Evolutionary conservation across 257 asterid genomes (phyloP).

Genomic region (Jacaranda copaia): DNA sequence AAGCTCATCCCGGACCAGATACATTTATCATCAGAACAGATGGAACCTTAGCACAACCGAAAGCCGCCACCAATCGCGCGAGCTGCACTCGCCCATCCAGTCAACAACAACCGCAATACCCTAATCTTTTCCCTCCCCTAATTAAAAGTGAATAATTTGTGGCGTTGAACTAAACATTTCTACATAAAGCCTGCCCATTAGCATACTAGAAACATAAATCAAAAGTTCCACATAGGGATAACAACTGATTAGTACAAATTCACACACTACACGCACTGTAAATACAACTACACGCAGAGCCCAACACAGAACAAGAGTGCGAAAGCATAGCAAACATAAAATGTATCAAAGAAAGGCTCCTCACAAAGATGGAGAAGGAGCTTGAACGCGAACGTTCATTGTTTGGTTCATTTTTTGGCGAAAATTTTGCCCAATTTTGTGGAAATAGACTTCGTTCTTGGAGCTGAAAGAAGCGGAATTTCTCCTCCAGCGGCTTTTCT

Average conservation of each 20-base stretch:
- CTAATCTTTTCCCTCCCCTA: slow-evolving; percentile 9
- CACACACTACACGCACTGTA: background rate
- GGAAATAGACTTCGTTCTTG: background rate
- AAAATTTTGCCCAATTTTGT: background rate
- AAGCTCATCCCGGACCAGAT: background rate
- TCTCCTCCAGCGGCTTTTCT: background rate
- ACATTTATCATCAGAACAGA: background rate
- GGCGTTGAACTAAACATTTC: slow-evolving; percentile 15
- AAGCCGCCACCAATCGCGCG: background rate
- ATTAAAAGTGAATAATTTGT: slow-evolving; percentile 6
- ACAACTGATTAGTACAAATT: slow-evolving; percentile 5
- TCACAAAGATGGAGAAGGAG: slow-evolving; percentile 71
- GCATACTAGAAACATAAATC: background rate
- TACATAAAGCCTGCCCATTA: background rate
- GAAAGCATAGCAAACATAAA: background rate
- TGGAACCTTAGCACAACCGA: background rate
- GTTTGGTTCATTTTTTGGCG: slow-evolving; percentile 52
- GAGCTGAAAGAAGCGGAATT: background rate
- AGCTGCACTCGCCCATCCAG: background rate
- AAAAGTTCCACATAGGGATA: background rate
- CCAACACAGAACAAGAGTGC: background rate
- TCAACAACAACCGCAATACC: slow-evolving; percentile 28
- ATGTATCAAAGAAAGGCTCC: background rate
- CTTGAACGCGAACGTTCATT: slow-evolving; percentile 64
- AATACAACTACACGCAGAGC: slow-evolving; percentile 1